Conservation (phyloP, 352 stramenopile genomes). For the Phytophthora quininea region DNA sequence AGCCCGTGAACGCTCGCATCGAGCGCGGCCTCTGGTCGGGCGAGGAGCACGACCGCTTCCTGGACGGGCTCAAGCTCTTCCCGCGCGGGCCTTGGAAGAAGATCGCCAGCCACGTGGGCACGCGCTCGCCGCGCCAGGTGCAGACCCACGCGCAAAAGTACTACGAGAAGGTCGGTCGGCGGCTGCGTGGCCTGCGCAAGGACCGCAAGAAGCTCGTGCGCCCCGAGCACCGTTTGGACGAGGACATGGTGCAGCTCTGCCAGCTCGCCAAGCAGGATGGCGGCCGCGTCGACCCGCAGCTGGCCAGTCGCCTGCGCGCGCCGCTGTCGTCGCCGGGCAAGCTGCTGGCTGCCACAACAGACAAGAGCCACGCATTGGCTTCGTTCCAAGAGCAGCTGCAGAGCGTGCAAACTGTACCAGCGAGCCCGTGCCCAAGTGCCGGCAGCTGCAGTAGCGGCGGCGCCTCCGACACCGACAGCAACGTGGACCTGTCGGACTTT, state of each 20-base stretch:
- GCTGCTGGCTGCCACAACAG: conserved; percentile 8
- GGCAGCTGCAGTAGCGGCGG: conserved; percentile 12
- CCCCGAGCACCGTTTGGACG: conserved; percentile 41
- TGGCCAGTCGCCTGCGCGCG: conserved; percentile 24
- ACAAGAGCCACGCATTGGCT: background rate
- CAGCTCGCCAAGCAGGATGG: conserved; percentile 34
- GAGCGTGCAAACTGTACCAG: background rate
- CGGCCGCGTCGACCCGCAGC: conserved; percentile 19
- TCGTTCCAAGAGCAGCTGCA: conserved; percentile 34
- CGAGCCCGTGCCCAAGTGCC: conserved; percentile 24
- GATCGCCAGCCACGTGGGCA: conserved; percentile 52
- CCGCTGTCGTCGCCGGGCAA: conserved; percentile 37
- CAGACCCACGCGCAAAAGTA: conserved; percentile 70
- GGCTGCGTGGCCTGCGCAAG: conserved; percentile 46
- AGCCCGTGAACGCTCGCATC: conserved; percentile 22
- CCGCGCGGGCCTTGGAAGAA: conserved; percentile 59
- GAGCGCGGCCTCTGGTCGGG: conserved; percentile 51
- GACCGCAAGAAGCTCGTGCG: conserved; percentile 51
- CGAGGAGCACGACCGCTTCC: conserved; percentile 66
- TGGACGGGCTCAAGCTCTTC: conserved; percentile 55
- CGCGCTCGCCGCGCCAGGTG: conserved; percentile 57
- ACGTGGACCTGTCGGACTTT: conserved; percentile 42
- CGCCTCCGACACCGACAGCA: conserved; percentile 21
- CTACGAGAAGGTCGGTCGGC: conserved; percentile 56
- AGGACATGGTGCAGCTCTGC: conserved; percentile 50